phyloP scores from a whole-genome alignment of 2,329 filamentous ascomycete genomes.

The Zymoseptoria tritici region DNA sequence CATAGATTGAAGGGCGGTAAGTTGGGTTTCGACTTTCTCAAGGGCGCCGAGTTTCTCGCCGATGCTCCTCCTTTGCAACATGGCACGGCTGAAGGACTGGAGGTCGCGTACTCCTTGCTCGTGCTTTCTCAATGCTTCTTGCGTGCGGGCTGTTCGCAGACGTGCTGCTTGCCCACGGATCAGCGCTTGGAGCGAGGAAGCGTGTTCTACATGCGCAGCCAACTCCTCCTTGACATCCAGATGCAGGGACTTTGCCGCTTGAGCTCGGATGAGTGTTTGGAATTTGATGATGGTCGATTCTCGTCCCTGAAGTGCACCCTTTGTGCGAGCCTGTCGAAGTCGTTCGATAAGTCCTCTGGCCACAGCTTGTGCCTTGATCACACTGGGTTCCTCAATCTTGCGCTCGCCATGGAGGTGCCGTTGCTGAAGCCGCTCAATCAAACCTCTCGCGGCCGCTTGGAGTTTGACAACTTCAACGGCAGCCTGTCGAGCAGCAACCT shows the following conservation, averaged over 20 bases:
- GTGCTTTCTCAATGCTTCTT: slow-evolving; percentile 38
- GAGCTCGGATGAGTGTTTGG: slow-evolving; percentile 60
- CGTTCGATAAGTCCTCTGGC: slow-evolving; percentile 37
- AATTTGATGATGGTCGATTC: slow-evolving; percentile 44
- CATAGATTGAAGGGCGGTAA: slow-evolving; percentile 59
- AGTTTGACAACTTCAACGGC: slow-evolving; percentile 51
- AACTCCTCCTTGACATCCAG: slow-evolving; percentile 24
- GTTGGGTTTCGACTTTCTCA: slow-evolving; percentile 48
- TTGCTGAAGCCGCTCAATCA: slow-evolving; percentile 49
- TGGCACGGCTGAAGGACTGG: slow-evolving; percentile 47
- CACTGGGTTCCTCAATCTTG: slow-evolving; percentile 20
- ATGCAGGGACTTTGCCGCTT: slow-evolving; percentile 43
- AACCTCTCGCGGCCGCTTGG: slow-evolving; percentile 55
- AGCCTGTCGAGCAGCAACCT: slow-evolving; percentile 46
- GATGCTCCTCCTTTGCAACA: slow-evolving; percentile 38
- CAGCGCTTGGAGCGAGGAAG: slow-evolving; percentile 34
- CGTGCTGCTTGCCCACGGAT: slow-evolving; percentile 28
- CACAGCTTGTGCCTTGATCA: slow-evolving; percentile 34
- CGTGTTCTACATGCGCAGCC: slow-evolving; percentile 2
- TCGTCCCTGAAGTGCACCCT: slow-evolving; percentile 25
- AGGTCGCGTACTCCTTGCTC: slow-evolving; percentile 40
- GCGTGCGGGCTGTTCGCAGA: slow-evolving; percentile 16
- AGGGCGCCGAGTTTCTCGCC: slow-evolving; percentile 46
- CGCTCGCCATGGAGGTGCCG: slow-evolving; percentile 23
- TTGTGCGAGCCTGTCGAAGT: slow-evolving; percentile 23